A percentile compares a stretch with the other conserved stretches of the same genome.
Evolutionary conservation across 345 rosid species (phyloP).

Genomic region (Ceriops tagal): DNA sequence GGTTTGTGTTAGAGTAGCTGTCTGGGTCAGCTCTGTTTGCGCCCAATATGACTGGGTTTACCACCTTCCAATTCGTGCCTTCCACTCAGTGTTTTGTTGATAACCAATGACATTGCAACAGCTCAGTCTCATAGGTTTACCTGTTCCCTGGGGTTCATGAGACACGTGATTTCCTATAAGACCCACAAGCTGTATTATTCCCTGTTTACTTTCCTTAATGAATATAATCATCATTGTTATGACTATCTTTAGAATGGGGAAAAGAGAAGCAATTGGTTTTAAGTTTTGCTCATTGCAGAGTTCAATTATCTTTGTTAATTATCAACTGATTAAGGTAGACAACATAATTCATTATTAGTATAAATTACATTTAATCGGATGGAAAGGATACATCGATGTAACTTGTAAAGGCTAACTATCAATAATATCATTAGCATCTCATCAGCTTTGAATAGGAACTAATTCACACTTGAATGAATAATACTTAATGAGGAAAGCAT

Average conservation of each 20-base stretch:
- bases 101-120: slow-evolving; percentile 39
- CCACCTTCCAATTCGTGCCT: slow-evolving; percentile 44
- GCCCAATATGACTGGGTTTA: slow-evolving; percentile 26
- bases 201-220: slow-evolving; percentile 15
- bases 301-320: background rate
- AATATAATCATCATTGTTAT: background rate
- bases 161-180: slow-evolving; percentile 33
- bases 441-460: slow-evolving; percentile 16
- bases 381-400: slow-evolving; percentile 2
- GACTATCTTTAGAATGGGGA: background rate
- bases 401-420: slow-evolving; percentile 21
- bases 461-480: slow-evolving; percentile 5
- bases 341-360: slow-evolving; percentile 25
- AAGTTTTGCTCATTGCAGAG: background rate
- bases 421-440: slow-evolving; percentile 18
- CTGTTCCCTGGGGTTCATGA: slow-evolving; percentile 23
- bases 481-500: slow-evolving; percentile 19
- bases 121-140: slow-evolving; percentile 28
- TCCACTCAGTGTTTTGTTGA: slow-evolving; percentile 36
- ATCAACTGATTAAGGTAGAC: background rate
- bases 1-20: slow-evolving; percentile 19
- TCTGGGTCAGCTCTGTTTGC: slow-evolving; percentile 47
- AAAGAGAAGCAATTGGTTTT: no score
- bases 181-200: slow-evolving; percentile 27
- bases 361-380: slow-evolving; percentile 13